Percentiles rank a stretch among this genome's conserved stretches.
Evolutionary conservation across 495 filamentous ascomycete species (phyloP).

Genomic region (Trichoderma virens): DNA sequence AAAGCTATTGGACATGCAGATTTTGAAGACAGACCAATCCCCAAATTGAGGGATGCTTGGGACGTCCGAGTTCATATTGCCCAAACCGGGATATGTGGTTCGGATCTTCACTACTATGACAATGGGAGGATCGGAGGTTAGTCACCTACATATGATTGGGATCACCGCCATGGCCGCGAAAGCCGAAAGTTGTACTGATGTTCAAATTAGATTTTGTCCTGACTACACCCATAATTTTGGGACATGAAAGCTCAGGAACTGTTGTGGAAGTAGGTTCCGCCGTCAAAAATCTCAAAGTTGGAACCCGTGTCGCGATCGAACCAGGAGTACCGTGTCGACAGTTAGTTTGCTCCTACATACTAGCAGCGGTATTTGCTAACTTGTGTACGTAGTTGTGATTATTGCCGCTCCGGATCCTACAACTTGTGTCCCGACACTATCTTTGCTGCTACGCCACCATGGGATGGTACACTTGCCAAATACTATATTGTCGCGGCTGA

Average conservation of each 20-base stretch:
- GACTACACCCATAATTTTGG: conserved; percentile 44
- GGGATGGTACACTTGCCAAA: conserved; percentile 47
- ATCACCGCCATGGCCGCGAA: neutral
- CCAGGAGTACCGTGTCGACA: conserved; percentile 45
- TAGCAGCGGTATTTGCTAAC: neutral
- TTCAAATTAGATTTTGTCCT: conserved; percentile 18
- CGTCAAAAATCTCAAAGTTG: conserved; percentile 56
- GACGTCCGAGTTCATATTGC: conserved; percentile 30
- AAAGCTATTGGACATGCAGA: conserved; percentile 26
- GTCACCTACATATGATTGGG: neutral
- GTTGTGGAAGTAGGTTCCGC: conserved; percentile 59
- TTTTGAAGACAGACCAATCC: conserved; percentile 29
- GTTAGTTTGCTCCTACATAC: neutral
- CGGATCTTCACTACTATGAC: conserved; percentile 29
- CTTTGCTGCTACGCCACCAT: conserved; percentile 48
- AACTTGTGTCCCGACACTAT: conserved; percentile 46
- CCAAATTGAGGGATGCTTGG: conserved; percentile 23
- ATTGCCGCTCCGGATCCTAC: conserved; percentile 46
- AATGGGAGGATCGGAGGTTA: conserved; percentile 27
- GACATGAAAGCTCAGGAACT: conserved; percentile 69
- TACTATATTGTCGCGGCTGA: conserved; percentile 48
- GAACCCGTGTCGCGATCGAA: conserved; percentile 54
- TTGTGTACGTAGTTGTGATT: conserved; percentile 27
- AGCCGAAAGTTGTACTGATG: neutral
- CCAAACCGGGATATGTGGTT: conserved; percentile 31